These are phyloP conservation scores for Peronospora destructor DNA, from an alignment of 352 stramenopile genomes.

Conservation along the genomic window DNA sequence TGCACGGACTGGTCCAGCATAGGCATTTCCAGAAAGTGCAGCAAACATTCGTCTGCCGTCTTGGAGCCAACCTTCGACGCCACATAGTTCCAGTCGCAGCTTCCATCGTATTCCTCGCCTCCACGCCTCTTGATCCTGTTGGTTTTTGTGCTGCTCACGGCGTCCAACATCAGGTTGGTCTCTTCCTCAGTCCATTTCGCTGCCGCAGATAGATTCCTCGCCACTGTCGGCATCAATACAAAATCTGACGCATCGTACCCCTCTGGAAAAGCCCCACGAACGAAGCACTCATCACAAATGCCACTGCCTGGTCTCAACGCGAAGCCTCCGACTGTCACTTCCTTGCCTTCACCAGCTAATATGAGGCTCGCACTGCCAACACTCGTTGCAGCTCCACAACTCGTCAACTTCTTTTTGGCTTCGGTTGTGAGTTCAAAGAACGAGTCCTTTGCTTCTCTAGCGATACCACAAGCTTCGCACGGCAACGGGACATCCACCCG, in stretches of 20 bases:
- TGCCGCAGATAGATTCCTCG: slow-evolving; percentile 2
- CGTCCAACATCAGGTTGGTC: slow-evolving; percentile 43
- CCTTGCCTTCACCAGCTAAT: slow-evolving; percentile 21
- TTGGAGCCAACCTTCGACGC: slow-evolving; percentile 60
- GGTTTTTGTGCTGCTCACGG: slow-evolving; percentile 32
- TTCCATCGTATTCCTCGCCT: slow-evolving; percentile 27
- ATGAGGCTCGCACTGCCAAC: slow-evolving; percentile 5
- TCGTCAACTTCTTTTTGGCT: slow-evolving; percentile 47
- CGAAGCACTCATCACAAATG: slow-evolving; percentile 63
- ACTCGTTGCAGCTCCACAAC: slow-evolving; percentile 11
- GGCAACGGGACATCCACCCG: slow-evolving; percentile 8
- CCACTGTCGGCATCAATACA: slow-evolving; percentile 27
- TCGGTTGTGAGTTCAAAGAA: slow-evolving; percentile 56
- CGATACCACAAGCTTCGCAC: slow-evolving; percentile 47
- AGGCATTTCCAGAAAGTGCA: slow-evolving; percentile 72
- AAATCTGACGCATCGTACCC: slow-evolving; percentile 59
- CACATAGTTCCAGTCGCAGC: slow-evolving; percentile 74
- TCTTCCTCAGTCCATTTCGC: slow-evolving; percentile 41
- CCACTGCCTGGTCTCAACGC: slow-evolving; percentile 45
- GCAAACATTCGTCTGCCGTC: slow-evolving; percentile 65
- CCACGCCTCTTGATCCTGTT: slow-evolving; percentile 8
- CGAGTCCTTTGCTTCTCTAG: slow-evolving; percentile 27
- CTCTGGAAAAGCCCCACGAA: slow-evolving; percentile 56
- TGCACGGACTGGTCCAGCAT: slow-evolving; percentile 32
- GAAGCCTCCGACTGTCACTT: slow-evolving; percentile 43